phyloP scores from a whole-genome alignment of 2,329 filamentous ascomycete genomes.

The Ophiosphaerella herpotricha region DNA sequence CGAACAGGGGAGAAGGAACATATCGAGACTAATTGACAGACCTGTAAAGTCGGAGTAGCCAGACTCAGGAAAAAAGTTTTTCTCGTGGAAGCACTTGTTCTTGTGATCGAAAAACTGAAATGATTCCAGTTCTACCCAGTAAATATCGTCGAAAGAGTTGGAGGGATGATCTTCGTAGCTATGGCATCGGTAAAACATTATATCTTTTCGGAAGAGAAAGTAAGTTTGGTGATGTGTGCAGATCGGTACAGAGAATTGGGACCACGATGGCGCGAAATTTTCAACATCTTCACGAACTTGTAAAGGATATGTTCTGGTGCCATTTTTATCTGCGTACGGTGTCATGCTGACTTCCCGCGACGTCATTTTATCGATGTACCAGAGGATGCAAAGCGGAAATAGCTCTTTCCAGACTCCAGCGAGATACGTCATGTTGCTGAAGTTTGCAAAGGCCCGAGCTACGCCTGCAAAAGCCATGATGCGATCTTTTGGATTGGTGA shows the following conservation, averaged over 20 bases:
- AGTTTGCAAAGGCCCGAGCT: not conserved
- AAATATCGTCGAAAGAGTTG: constrained; percentile 8
- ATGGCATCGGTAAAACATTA: no score
- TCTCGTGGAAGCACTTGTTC: no score
- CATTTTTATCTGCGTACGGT: not conserved
- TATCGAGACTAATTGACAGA: not conserved
- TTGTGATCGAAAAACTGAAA: not conserved
- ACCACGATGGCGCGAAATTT: constrained; percentile 7
- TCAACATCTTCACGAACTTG: not conserved
- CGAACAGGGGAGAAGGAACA: not conserved
- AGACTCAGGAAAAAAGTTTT: no score
- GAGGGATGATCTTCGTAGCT: no score
- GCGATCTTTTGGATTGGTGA: constrained; percentile 7
- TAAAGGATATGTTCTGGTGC: no score
- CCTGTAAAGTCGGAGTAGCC: not conserved
- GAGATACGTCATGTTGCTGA: constrained; percentile 7
- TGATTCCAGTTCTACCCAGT: not conserved
- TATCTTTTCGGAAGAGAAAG: not conserved
- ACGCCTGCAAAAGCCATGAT: constrained; percentile 14
- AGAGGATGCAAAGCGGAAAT: constrained; percentile 4
- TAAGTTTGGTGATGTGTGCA: constrained; percentile 1
- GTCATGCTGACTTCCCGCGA: no score
- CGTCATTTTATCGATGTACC: constrained; percentile 5
- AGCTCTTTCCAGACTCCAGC: constrained; percentile 8
- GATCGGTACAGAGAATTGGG: constrained; percentile 7